Percentiles rank a stretch among this genome's conserved stretches.
These are phyloP conservation scores for Vitis amurensis DNA, from an alignment of 164 flowering plant species.

Conservation along the genomic window DNA sequence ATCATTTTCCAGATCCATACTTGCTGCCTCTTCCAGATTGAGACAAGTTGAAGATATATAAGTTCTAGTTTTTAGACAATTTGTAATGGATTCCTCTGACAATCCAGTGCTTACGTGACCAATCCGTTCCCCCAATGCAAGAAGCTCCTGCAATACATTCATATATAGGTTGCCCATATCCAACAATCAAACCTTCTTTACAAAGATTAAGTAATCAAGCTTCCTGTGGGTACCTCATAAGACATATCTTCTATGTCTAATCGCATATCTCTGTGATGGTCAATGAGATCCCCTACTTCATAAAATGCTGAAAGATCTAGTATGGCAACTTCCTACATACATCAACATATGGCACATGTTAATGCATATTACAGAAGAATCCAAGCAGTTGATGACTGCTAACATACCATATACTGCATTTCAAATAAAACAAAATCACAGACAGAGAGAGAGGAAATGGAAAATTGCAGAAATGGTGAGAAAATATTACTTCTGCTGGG, in stretches of 20 bases:
- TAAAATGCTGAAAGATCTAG: conserved; percentile 53
- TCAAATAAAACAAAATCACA: background rate
- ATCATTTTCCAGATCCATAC: conserved; percentile 36
- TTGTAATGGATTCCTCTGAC: conserved; percentile 51
- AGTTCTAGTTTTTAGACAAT: conserved; percentile 50
- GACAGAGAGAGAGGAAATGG: background rate
- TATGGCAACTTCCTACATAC: conserved; percentile 62
- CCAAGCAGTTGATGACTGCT: background rate
- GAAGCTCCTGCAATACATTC: conserved; percentile 61
- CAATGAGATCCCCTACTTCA: conserved; percentile 44
- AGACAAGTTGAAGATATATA: conserved; percentile 25
- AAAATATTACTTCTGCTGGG: conserved; percentile 56
- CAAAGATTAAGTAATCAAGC: background rate
- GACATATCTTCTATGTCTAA: conserved; percentile 95
- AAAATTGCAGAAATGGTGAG: background rate
- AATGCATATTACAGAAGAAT: background rate
- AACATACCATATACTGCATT: background rate
- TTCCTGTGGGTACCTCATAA: conserved; percentile 63
- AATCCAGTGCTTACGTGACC: conserved; percentile 78
- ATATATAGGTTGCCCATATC: background rate
- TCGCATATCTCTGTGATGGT: conserved; percentile 84
- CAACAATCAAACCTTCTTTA: background rate
- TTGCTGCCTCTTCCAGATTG: conserved; percentile 33
- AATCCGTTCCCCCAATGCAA: conserved; percentile 79
- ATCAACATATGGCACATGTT: background rate